Conservation (phyloP, 805 yeast genomes). For the Hyphopichia homilentoma region DNA sequence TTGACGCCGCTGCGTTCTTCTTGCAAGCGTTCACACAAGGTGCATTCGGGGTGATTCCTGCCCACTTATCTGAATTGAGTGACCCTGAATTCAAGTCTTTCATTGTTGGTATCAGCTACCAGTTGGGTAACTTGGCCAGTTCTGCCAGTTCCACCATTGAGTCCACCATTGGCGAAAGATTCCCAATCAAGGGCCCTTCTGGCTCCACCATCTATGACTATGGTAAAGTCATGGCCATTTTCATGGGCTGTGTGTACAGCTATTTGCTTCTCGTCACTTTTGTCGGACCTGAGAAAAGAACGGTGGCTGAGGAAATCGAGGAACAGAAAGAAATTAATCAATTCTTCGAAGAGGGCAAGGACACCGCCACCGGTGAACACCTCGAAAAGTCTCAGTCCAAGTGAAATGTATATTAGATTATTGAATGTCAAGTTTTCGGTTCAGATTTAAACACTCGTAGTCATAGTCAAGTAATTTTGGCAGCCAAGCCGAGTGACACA, state of each 20-base stretch:
- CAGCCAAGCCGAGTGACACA: too few relatives aligned
- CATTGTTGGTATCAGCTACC: slow-evolving; percentile 61
- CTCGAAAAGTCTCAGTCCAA: background rate
- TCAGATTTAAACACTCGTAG: too few relatives aligned
- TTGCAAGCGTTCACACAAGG: slow-evolving; percentile 67
- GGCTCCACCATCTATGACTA: slow-evolving; percentile 43
- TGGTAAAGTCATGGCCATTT: slow-evolving; percentile 68
- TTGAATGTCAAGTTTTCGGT: too few relatives aligned
- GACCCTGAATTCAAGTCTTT: slow-evolving; percentile 51
- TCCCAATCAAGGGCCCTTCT: slow-evolving; percentile 41
- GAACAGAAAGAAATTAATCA: slow-evolving; percentile 1
- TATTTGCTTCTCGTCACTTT: slow-evolving; percentile 45
- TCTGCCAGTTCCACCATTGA: slow-evolving; percentile 72
- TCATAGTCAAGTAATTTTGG: too few relatives aligned
- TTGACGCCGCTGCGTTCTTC: slow-evolving; percentile 60
- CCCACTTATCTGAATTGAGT: slow-evolving; percentile 61
- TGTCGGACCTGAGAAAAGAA: slow-evolving; percentile 51
- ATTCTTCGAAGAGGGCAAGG: background rate
- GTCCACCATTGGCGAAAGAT: slow-evolving; percentile 54
- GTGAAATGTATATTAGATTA: background rate
- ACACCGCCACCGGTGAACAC: background rate
- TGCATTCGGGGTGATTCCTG: slow-evolving; percentile 70
- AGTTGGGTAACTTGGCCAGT: slow-evolving; percentile 69
- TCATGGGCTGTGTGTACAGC: slow-evolving; percentile 62
- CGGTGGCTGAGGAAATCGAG: background rate